Evolutionary conservation across 768 basidiomycete species (phyloP).

Genomic region (Leccinellum luteum): DNA sequence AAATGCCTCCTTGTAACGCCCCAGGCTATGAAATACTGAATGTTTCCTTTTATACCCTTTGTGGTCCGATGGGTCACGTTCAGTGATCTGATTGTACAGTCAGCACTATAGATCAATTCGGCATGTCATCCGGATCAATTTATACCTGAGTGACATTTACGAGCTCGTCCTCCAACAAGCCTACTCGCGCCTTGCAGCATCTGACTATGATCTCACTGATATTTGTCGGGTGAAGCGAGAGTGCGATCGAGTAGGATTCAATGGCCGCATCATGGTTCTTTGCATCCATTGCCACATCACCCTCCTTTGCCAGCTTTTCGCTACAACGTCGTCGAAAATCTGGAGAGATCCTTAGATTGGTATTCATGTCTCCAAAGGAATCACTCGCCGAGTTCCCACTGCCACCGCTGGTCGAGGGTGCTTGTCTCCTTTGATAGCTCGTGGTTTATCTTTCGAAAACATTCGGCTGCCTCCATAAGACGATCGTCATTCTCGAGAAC

Average conservation of each 20-base stretch:
- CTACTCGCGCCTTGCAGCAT: too few relatives aligned
- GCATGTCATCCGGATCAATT: too few relatives aligned
- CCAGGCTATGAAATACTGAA: too few relatives aligned
- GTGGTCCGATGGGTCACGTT: too few relatives aligned
- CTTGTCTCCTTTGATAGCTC: background rate
- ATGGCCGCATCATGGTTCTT: background rate
- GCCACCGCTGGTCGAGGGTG: background rate
- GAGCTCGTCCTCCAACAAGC: too few relatives aligned
- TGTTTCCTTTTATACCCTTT: too few relatives aligned
- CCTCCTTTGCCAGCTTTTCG: background rate
- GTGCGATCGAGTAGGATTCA: background rate
- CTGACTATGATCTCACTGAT: too few relatives aligned
- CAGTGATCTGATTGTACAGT: too few relatives aligned
- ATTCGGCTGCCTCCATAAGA: background rate
- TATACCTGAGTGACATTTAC: too few relatives aligned
- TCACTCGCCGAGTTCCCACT: background rate
- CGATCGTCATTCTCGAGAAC: background rate
- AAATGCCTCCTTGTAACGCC: too few relatives aligned
- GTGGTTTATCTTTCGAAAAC: background rate
- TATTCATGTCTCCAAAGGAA: too few relatives aligned
- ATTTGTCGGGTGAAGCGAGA: background rate
- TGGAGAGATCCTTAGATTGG: background rate
- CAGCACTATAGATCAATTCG: too few relatives aligned
- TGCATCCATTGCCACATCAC: background rate
- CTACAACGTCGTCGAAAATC: background rate